Conservation (phyloP, 176 grass and related monocot genomes). For the Calamus simplicifolius region DNA sequence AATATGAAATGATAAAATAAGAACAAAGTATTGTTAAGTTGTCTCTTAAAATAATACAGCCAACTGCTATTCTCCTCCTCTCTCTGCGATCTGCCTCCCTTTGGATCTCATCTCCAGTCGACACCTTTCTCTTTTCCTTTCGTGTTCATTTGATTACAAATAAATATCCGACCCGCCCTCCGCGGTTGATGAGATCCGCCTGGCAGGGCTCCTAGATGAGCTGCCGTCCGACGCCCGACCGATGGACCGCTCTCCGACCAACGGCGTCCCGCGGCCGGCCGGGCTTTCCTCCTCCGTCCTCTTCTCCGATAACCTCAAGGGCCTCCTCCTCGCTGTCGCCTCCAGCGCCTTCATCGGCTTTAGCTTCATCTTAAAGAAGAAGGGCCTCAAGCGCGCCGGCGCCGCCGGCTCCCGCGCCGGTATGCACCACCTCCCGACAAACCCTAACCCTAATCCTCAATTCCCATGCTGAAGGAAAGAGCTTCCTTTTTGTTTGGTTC, state of each 20-base stretch:
- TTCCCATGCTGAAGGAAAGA: not conserved
- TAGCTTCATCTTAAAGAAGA: constrained; percentile 99
- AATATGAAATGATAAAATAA: too few species aligned
- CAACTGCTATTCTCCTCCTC: too few species aligned
- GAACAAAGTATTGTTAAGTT: too few species aligned
- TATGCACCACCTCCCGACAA: not conserved
- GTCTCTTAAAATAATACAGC: too few species aligned
- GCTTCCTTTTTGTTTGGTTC: constrained; percentile 5
- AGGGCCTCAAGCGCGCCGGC: constrained; percentile 78
- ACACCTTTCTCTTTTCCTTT: too few species aligned
- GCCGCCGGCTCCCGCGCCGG: constrained; percentile 62
- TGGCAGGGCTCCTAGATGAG: too few species aligned
- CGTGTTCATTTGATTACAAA: too few species aligned
- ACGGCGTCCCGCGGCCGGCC: constrained; percentile 15
- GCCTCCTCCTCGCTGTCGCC: constrained; percentile 68
- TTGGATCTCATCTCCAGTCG: too few species aligned
- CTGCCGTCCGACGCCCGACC: not conserved
- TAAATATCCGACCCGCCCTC: too few species aligned
- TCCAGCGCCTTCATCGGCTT: constrained; percentile 92
- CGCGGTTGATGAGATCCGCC: too few species aligned
- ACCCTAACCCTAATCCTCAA: not conserved
- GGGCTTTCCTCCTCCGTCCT: constrained; percentile 28
- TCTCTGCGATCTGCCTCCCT: too few species aligned
- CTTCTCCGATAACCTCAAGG: constrained; percentile 82
- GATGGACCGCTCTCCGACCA: constrained; percentile 14